phyloP scores from a whole-genome alignment of 768 basidiomycete genomes.

The Lactarius evosmus region DNA sequence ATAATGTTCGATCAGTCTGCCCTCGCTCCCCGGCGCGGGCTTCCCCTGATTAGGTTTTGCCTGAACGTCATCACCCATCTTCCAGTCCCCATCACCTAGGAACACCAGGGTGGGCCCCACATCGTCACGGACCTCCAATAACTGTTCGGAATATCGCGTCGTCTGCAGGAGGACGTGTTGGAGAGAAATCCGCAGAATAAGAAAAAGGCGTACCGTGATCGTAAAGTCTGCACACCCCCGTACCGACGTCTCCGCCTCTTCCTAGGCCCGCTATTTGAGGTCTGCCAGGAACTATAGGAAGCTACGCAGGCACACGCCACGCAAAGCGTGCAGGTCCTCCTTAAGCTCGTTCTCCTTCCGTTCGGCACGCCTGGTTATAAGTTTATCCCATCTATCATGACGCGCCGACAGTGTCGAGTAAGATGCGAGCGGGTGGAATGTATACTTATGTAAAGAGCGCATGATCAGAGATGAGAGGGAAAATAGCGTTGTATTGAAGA shows the following conservation, averaged over 20 bases:
- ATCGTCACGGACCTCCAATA: too few species aligned
- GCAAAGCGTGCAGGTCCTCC: too few species aligned
- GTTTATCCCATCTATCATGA: slow-evolving; percentile 64
- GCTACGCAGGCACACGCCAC: slow-evolving; percentile 71
- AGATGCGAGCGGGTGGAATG: slow-evolving; percentile 72
- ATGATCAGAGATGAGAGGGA: slow-evolving; percentile 66
- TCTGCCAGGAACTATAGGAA: slow-evolving; percentile 87
- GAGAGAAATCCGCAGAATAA: neutral
- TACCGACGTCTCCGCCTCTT: slow-evolving; percentile 57
- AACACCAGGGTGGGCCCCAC: slow-evolving; percentile 62
- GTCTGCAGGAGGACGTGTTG: slow-evolving; percentile 42
- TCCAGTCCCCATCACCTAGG: slow-evolving; percentile 87
- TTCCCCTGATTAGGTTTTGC: slow-evolving; percentile 45
- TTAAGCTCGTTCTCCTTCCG: too few species aligned
- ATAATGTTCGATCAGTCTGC: slow-evolving; percentile 68
- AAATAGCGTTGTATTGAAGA: slow-evolving; percentile 64
- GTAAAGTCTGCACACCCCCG: slow-evolving; percentile 61
- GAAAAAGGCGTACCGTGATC: slow-evolving; percentile 42
- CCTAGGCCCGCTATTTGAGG: slow-evolving; percentile 60
- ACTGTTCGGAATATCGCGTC: slow-evolving; percentile 62
- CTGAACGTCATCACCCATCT: slow-evolving; percentile 80
- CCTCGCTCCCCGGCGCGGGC: slow-evolving; percentile 52
- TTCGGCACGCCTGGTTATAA: slow-evolving; percentile 51
- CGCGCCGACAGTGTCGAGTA: slow-evolving; percentile 56
- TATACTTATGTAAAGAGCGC: slow-evolving; percentile 68